Evolutionary conservation across 495 filamentous ascomycete genomes (phyloP).

Genomic region (Aspergillus nanangensis): DNA sequence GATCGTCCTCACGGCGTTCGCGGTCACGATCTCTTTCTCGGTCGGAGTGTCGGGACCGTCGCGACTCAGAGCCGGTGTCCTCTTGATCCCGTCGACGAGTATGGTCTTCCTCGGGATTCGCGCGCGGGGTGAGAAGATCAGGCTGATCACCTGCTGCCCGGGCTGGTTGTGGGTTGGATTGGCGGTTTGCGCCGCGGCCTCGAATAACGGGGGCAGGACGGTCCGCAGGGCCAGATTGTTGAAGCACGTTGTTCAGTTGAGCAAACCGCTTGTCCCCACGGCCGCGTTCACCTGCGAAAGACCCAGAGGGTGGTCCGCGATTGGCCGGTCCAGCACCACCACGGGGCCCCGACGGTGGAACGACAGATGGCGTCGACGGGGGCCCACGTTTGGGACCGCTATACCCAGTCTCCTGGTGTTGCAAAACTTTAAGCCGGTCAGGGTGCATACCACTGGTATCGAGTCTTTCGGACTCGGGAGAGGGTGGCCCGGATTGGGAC

Average conservation of each 20-base stretch:
- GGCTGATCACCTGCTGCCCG: slow-evolving; percentile 12
- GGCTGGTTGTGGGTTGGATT: slow-evolving; percentile 17
- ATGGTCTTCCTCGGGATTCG: slow-evolving; percentile 11
- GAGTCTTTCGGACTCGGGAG: slow-evolving; percentile 20
- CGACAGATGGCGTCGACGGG: slow-evolving; percentile 17
- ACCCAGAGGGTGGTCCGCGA: slow-evolving; percentile 23
- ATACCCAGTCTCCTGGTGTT: slow-evolving; percentile 18
- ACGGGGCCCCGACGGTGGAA: slow-evolving; percentile 38
- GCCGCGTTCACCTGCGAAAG: slow-evolving; percentile 32
- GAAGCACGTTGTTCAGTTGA: slow-evolving; percentile 40
- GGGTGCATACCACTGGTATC: slow-evolving; percentile 44
- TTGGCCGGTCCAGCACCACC: slow-evolving; percentile 21
- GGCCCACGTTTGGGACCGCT: slow-evolving; percentile 14
- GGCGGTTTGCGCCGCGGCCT: slow-evolving; percentile 34
- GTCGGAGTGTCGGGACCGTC: slow-evolving; percentile 21
- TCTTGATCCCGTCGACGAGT: slow-evolving; percentile 25
- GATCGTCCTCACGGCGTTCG: slow-evolving; percentile 25
- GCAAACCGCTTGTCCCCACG: slow-evolving; percentile 42
- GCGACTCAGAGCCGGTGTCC: slow-evolving; percentile 25
- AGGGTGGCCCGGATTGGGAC: slow-evolving; percentile 15
- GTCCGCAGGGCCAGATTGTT: slow-evolving; percentile 35
- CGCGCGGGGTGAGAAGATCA: slow-evolving; percentile 15
- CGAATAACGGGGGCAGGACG: slow-evolving; percentile 33
- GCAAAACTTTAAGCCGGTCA: slow-evolving; percentile 39
- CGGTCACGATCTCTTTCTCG: slow-evolving; percentile 31